Evolutionary conservation across 768 basidiomycete genomes (phyloP).

Genomic region (Punctularia strigosozonata): DNA sequence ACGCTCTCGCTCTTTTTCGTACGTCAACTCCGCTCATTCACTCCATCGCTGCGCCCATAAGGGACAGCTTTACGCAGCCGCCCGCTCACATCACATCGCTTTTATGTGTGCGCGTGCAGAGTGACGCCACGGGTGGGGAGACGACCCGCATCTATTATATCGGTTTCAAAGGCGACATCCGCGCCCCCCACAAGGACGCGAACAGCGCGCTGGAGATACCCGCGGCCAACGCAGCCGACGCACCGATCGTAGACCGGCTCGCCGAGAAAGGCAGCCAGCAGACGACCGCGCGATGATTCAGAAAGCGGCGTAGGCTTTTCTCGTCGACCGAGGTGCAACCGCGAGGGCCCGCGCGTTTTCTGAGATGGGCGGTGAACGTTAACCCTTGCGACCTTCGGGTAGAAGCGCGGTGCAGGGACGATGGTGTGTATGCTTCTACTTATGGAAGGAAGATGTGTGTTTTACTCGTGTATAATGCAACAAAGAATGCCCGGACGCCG

Average conservation of each 20-base stretch:
- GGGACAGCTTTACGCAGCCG: slow-evolving; percentile 1
- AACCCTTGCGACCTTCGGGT: too few species aligned
- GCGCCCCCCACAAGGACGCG: slow-evolving; percentile 41
- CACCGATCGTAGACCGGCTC: slow-evolving; percentile 47
- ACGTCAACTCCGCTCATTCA: slow-evolving; percentile 19
- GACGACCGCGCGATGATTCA: slow-evolving; percentile 53
- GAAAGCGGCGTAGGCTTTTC: too few species aligned
- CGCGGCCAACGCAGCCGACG: slow-evolving; percentile 73
- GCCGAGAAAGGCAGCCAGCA: slow-evolving; percentile 43
- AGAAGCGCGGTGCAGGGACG: too few species aligned
- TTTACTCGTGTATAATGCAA: too few species aligned
- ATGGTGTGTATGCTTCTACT: too few species aligned
- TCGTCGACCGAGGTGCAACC: too few species aligned
- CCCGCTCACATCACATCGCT: too few species aligned
- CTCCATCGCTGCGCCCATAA: slow-evolving; percentile 4
- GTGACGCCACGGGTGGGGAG: slow-evolving; percentile 56
- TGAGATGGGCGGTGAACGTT: too few species aligned
- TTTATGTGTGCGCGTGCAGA: slow-evolving; percentile 30
- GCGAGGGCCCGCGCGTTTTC: too few species aligned
- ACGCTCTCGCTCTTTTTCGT: slow-evolving; percentile 74
- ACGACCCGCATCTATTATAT: slow-evolving; percentile 61
- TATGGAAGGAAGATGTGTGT: too few species aligned
- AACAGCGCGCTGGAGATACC: slow-evolving; percentile 59
- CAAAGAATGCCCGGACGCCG: too few species aligned
- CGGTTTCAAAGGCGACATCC: slow-evolving; percentile 72